Evolutionary conservation across 129 eudicot species (phyloP), one percentile per base, ranked within the genome.

Genomic region (Tagetes erecta): DNA sequence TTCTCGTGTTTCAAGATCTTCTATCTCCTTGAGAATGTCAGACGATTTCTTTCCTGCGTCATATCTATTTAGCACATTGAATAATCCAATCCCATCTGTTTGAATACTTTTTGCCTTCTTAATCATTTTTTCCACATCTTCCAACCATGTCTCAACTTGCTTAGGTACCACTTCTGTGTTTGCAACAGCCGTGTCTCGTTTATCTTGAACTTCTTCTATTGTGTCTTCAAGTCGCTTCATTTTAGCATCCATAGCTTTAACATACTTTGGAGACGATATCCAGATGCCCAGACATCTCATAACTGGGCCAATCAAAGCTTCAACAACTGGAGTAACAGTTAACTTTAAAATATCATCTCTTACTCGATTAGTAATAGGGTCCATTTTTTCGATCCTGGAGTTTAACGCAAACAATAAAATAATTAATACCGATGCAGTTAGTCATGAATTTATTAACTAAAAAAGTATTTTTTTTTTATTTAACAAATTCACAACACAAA

Each of bases 1-100:
- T 3, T 3, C 27, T 20, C 27, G 27, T 20, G 27, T 20, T 20
- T 20, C 27, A 20, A 20, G 27, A 20, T 20, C 27, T 20, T 20
- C 27, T 20, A 20, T 20, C 27, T 20, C 27, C 27, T 20, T 20
- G 27, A 20, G 27, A 20, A 70, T 14, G 8, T n/a, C 8, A 52
- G 1, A 70, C 37, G 75, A 70, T 7, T 9, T 0, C 14, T 52
- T 70, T 70, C 75, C 75, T 14, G 36, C 50, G n/a, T 50, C 52
- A 49, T 70, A 70, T 70, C 64, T 70, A 12, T 36, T 70, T 13
- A 5, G 36, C 64, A 70, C 34, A 52, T 70, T 52, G 50, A 51
- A 70, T 20, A 49, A 70, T 4, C 64, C 64, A 6, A 50, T 70
- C 36, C 63, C 63, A 70, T 3, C 34, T n/a, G 60, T 52, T 51